Conservation (phyloP, 2,329 filamentous ascomycete genomes). For the Moelleriella libera region DNA sequence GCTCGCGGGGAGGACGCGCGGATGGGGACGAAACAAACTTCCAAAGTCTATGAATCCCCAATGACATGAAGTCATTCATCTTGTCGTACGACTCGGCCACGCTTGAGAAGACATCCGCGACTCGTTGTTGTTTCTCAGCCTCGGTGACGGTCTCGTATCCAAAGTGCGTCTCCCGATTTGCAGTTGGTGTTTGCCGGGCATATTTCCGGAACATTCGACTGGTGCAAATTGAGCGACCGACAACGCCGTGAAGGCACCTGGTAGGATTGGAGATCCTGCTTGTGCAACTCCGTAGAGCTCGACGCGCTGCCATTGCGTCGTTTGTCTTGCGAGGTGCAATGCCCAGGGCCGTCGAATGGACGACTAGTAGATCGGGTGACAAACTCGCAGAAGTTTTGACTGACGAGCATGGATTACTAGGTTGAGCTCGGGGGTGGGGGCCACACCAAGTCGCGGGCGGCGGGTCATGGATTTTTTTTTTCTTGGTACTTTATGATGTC, state of each 20-base stretch:
- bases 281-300: conserved; percentile 14
- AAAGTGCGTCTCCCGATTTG: conserved; percentile 66
- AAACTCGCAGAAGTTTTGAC: too few relatives aligned
- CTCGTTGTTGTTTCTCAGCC: conserved; percentile 55
- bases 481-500: too few relatives aligned
- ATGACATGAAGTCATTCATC: conserved; percentile 99
- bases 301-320: conserved; percentile 13
- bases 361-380: too few relatives aligned
- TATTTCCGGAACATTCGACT: conserved; percentile 9
- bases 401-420: too few relatives aligned
- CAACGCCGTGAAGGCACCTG: conserved; percentile 4
- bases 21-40: conserved; percentile 36
- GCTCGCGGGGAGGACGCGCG: background rate
- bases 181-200: conserved; percentile 10
- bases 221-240: conserved; percentile 14
- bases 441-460: too few relatives aligned
- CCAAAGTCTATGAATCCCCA: conserved; percentile 94
- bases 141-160: conserved; percentile 79
- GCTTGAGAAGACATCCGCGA: conserved; percentile 84
- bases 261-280: conserved; percentile 10
- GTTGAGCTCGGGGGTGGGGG: too few relatives aligned
- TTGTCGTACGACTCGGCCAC: conserved; percentile 90
- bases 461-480: too few relatives aligned
- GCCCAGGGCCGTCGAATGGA: background rate
- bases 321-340: background rate